These are phyloP conservation scores for Lactifluus pinguis DNA, from an alignment of 768 basidiomycete genomes.

Conservation along the genomic window DNA sequence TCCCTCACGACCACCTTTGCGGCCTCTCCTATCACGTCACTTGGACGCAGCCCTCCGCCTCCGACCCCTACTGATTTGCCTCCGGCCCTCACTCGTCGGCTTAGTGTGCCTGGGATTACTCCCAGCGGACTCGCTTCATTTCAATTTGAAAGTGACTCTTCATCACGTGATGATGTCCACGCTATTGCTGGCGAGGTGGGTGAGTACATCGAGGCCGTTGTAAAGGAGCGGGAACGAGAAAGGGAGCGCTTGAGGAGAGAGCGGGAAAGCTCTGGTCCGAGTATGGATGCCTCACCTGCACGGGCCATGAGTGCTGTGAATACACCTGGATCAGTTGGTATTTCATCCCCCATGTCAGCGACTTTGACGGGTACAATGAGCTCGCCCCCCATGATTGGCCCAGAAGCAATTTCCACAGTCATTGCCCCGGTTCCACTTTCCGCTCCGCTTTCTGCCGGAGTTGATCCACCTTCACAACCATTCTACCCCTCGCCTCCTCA, in stretches of 20 bases:
- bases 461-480: constrained; percentile 20
- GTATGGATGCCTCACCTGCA: constrained; percentile 8
- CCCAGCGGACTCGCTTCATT: constrained; percentile 38
- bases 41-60: constrained; percentile 2
- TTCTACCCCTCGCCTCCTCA: constrained; percentile 61
- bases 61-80: constrained; percentile 7
- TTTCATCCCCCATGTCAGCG: constrained; percentile 4
- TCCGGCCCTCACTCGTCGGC: constrained; percentile 12
- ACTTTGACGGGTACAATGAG: constrained; percentile 11
- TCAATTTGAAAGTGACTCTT: constrained; percentile 32
- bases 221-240: constrained; percentile 69
- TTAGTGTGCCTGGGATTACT: neutral
- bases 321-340: constrained; percentile 12
- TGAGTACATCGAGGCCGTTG: constrained; percentile 65
- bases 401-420: constrained; percentile 5
- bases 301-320: constrained; percentile 7
- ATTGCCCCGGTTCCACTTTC: constrained; percentile 17
- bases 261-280: constrained; percentile 37
- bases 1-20: constrained; percentile 1
- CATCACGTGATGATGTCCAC: constrained; percentile 31
- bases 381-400: constrained; percentile 3
- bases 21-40: constrained; percentile 6
- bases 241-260: constrained; percentile 63
- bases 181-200: constrained; percentile 53
- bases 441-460: constrained; percentile 23